Conservation (phyloP, 148 eudicot genomes). For the Salicornia ramosissima region DNA sequence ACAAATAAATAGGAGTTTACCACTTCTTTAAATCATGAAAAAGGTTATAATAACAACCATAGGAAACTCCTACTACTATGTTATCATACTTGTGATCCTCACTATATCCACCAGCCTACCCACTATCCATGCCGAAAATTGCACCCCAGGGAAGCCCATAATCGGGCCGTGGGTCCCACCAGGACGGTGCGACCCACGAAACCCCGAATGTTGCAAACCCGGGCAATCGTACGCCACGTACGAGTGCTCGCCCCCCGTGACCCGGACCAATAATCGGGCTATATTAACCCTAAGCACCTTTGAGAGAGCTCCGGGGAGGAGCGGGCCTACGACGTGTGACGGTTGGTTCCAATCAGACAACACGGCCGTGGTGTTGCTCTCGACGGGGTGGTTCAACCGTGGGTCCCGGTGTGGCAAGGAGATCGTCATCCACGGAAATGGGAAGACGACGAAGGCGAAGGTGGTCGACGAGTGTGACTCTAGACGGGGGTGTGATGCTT, state of each 20-base stretch:
- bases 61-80: background rate
- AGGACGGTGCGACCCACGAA: constrained; percentile 23
- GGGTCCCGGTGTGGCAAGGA: constrained; percentile 31
- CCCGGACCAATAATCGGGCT: constrained; percentile 23
- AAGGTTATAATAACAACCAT: too few relatives aligned
- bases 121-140: constrained; percentile 11
- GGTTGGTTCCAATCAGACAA: constrained; percentile 26
- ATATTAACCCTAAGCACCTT: constrained; percentile 35
- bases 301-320: constrained; percentile 36
- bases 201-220: constrained; percentile 27
- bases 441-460: constrained; percentile 23
- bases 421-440: constrained; percentile 32
- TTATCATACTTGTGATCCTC: background rate
- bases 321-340: constrained; percentile 37
- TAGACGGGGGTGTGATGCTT: constrained; percentile 29
- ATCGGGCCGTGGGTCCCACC: constrained; percentile 29
- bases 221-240: constrained; percentile 30
- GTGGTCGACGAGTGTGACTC: constrained; percentile 51
- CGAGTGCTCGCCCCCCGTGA: constrained; percentile 36
- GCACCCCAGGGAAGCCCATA: constrained; percentile 12
- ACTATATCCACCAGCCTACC: constrained; percentile 1
- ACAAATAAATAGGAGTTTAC: background rate
- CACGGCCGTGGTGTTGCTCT: constrained; percentile 40
- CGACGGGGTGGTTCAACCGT: constrained; percentile 42
- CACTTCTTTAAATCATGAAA: constrained; percentile 2